Evolutionary conservation across 2,329 filamentous ascomycete genomes (phyloP), one percentile per base, ranked within the genome.

Genomic region (Dichotomopilus funicola): DNA sequence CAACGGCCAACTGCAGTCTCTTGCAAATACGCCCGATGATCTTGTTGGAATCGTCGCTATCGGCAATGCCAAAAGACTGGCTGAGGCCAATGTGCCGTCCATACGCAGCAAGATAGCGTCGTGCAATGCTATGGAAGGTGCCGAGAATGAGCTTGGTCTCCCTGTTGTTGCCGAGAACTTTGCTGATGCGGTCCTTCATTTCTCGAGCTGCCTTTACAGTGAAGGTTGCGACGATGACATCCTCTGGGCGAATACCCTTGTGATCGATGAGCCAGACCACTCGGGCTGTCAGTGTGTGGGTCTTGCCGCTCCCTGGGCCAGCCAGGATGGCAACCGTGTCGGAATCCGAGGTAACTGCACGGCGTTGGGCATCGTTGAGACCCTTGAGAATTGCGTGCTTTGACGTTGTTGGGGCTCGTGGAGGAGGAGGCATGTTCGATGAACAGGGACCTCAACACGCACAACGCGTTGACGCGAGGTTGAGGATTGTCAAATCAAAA

Each of bases 181-280:
- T 86, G 0, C 85, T 83, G 55, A 97, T 89, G 6, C 92, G 83
- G 66, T 90, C 85, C 65, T 91, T 90, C 92, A 99, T 99, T 74
- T 97, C 92, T 13, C 77, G 82, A 13, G 91, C 89, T 1, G 94
- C 91, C 70, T 97, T 97, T 69, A 96, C 91, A 1, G 94, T 99
- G 68, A 99, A 99, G 0, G 92, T 97, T 59, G 92, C 94, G 57
- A 96, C 92, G 57, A 99, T 85, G 65, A 97, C 85, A 73, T 96
- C 90, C 73, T 88, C 84, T 65, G 92, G 92, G 55, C 83, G 80
- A 63, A 89, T 82, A 43, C 85, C 82, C 63, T 82, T 75, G 64
- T 87, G 78, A 50, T 86, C 81, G 53, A 96, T 80, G 35, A 96
- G 82, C 78, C 92, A 95, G 64, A 91, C 91, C 56, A 96, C 90